Conservation (phyloP, 2,329 filamentous ascomycete species). For the Botrytis pseudocinerea region DNA sequence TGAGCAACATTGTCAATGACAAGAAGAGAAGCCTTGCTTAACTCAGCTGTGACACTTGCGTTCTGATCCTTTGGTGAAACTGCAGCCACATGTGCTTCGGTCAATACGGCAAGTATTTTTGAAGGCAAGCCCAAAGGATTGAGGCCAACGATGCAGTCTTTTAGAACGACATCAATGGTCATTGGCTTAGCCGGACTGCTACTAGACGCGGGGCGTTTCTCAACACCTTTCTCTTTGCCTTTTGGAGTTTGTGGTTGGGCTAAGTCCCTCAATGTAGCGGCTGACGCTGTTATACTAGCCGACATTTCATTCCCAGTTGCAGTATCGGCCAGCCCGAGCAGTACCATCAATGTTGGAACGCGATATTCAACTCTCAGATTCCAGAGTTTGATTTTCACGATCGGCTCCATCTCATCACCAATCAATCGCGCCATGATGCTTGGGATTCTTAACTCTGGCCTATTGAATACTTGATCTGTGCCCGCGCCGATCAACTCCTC, state of each 20-base stretch:
- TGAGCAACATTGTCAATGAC: conserved; percentile 73
- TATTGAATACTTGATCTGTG: conserved; percentile 36
- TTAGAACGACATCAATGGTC: conserved; percentile 71
- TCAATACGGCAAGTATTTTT: conserved; percentile 76
- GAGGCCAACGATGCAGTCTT: conserved; percentile 79
- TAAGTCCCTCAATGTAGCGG: conserved; percentile 72
- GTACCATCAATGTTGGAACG: conserved; percentile 77
- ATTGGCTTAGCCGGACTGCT: conserved; percentile 53
- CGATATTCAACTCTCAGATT: conserved; percentile 87
- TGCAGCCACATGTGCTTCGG: conserved; percentile 72
- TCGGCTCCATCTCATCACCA: conserved; percentile 90
- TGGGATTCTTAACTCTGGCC: conserved; percentile 47
- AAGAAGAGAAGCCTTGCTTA: conserved; percentile 80
- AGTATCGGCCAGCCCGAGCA: conserved; percentile 69
- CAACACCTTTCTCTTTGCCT: conserved; percentile 22
- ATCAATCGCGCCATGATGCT: conserved; percentile 89
- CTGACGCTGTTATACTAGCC: conserved; percentile 72
- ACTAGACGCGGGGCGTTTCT: conserved; percentile 8
- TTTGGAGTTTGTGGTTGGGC: conserved; percentile 48
- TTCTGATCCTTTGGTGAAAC: conserved; percentile 64
- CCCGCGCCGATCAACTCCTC: conserved; percentile 70
- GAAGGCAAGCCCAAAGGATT: conserved; percentile 76
- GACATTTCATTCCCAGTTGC: conserved; percentile 73
- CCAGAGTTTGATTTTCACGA: conserved; percentile 82
- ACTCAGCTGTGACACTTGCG: conserved; percentile 62